phyloP scores from a whole-genome alignment of 148 eudicot species.

The Vaccinium macrocarpon region DNA sequence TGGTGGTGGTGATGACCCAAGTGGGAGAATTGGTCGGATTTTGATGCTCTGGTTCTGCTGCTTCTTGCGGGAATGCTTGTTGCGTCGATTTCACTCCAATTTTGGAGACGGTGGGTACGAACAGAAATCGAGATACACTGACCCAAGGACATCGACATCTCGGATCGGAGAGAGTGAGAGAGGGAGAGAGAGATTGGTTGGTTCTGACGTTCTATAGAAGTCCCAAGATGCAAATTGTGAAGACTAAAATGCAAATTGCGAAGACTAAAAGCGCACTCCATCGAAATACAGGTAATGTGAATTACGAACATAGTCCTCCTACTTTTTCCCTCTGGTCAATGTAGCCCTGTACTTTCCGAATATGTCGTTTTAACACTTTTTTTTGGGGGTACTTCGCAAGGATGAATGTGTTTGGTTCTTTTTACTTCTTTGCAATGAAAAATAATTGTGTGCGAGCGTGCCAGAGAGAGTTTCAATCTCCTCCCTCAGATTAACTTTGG shows the following conservation, averaged over 20 bases:
- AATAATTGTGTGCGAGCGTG: too few species aligned
- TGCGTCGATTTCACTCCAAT: neutral
- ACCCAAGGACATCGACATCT: neutral
- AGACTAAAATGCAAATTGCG: too few species aligned
- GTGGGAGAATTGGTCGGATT: neutral
- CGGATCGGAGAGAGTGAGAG: neutral
- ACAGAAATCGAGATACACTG: neutral
- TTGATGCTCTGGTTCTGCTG: neutral
- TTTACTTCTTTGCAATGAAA: too few species aligned
- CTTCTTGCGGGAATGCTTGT: neutral
- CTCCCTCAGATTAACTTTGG: too few species aligned
- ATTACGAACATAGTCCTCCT: neutral
- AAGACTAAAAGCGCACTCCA: too few species aligned
- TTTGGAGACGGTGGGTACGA: neutral
- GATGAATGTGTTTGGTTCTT: too few species aligned
- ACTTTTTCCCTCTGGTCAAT: neutral
- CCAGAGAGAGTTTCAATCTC: too few species aligned
- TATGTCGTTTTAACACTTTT: neutral
- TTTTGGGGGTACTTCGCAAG: too few species aligned
- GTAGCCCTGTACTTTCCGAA: neutral
- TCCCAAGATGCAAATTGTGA: too few species aligned
- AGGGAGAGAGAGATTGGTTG: neutral
- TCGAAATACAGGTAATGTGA: neutral
- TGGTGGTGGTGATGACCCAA: neutral
- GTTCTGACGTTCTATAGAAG: too few species aligned